phyloP scores from a whole-genome alignment of 169 alveolate species.

The Plasmodium gallinaceum region DNA sequence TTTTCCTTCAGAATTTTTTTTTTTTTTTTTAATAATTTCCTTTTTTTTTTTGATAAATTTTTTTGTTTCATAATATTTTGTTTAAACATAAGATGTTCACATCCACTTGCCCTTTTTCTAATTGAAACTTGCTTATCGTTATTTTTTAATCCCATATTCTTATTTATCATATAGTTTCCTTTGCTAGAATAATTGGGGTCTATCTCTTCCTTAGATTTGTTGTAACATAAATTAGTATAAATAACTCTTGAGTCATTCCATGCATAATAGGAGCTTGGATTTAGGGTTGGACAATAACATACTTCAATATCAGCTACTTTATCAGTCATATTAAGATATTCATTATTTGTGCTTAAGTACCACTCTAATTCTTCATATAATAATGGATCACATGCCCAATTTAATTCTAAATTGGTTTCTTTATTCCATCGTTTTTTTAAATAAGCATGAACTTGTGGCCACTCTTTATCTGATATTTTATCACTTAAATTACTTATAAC shows the following conservation, averaged over 20 bases:
- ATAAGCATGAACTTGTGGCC: constrained; percentile 81
- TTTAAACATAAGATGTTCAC: constrained; percentile 76
- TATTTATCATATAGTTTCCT: constrained; percentile 19
- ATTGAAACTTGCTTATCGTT: constrained; percentile 55
- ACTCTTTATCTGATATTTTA: constrained; percentile 76
- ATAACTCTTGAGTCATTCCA: constrained; percentile 84
- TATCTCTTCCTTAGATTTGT: constrained; percentile 44
- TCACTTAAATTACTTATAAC: constrained; percentile 64
- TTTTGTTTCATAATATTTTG: constrained; percentile 68
- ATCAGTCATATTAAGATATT: constrained; percentile 78
- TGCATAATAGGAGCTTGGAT: constrained; percentile 79
- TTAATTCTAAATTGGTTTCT: constrained; percentile 79
- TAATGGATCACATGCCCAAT: constrained; percentile 83
- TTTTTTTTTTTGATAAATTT: constrained; percentile 46
- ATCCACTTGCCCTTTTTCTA: constrained; percentile 78
- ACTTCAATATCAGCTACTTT: constrained; percentile 80
- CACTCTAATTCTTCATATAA: constrained; percentile 80
- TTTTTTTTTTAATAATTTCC: constrained; percentile 37
- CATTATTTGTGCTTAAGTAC: constrained; percentile 79
- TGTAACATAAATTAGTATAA: constrained; percentile 72
- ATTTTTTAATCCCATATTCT: constrained; percentile 20
- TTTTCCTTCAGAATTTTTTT: constrained; percentile 50
- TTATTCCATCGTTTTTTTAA: constrained; percentile 75
- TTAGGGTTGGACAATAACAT: constrained; percentile 80
- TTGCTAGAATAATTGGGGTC: constrained; percentile 18